phyloP scores from a whole-genome alignment of 768 basidiomycete species.

The Suillus luteus region DNA sequence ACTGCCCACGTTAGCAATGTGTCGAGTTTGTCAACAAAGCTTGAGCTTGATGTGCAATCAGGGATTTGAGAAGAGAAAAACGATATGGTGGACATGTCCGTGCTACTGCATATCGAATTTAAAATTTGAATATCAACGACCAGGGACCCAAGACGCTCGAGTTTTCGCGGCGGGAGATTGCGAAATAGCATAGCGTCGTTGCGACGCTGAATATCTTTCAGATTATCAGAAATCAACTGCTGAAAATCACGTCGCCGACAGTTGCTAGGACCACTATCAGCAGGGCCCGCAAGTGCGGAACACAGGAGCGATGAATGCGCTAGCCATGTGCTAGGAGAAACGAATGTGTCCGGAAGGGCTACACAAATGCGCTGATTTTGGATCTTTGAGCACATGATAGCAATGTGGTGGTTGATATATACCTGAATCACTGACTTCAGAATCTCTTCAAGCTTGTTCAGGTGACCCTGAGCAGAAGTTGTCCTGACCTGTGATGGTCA shows the following conservation, averaged over 20 bases:
- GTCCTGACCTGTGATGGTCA: slow-evolving; percentile 48
- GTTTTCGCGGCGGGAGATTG: slow-evolving; percentile 60
- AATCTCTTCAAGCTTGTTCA: slow-evolving; percentile 52
- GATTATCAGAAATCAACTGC: slow-evolving; percentile 54
- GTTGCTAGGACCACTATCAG: slow-evolving; percentile 34
- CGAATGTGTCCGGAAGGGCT: slow-evolving; percentile 71
- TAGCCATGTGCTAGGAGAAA: slow-evolving; percentile 72
- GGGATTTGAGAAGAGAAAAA: slow-evolving; percentile 55
- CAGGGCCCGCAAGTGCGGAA: slow-evolving; percentile 44
- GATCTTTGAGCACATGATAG: slow-evolving; percentile 14
- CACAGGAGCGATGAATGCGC: slow-evolving; percentile 43
- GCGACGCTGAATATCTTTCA: slow-evolving; percentile 69
- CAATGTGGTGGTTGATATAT: slow-evolving; percentile 16
- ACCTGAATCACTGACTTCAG: slow-evolving; percentile 67
- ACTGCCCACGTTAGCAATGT: slow-evolving; percentile 80
- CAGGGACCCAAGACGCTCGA: slow-evolving; percentile 62
- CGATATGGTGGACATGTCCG: slow-evolving; percentile 55
- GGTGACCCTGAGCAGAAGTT: slow-evolving; percentile 55
- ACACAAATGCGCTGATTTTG: slow-evolving; percentile 61
- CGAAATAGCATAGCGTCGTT: slow-evolving; percentile 83
- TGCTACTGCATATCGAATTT: slow-evolving; percentile 71
- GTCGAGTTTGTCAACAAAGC: slow-evolving; percentile 70
- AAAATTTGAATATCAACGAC: slow-evolving; percentile 65
- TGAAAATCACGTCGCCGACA: slow-evolving; percentile 45
- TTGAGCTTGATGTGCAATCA: slow-evolving; percentile 37